These are phyloP conservation scores for Vanilla planifolia DNA, from an alignment of 106 monocot species.

Conservation along the genomic window DNA sequence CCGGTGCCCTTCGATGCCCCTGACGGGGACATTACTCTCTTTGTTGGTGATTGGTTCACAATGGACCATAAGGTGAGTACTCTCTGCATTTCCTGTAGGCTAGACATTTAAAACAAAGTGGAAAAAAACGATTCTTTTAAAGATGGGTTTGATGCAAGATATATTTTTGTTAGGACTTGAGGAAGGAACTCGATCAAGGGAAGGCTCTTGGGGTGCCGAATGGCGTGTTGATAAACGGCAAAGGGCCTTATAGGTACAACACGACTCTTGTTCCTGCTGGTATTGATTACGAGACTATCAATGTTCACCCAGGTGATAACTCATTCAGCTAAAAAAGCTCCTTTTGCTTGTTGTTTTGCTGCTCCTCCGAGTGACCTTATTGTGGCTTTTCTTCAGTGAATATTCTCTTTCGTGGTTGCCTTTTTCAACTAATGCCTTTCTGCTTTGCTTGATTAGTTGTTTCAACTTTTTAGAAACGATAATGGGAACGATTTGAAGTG, in stretches of 20 bases:
- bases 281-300: constrained; percentile 55
- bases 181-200: constrained; percentile 71
- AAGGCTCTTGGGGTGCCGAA: constrained; percentile 77
- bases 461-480: too few relatives aligned
- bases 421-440: not conserved
- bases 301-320: constrained; percentile 68
- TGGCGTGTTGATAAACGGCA: constrained; percentile 85
- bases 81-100: not conserved
- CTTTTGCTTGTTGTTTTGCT: not conserved
- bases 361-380: not conserved
- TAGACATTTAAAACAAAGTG: not conserved
- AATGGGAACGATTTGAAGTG: not conserved
- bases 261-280: constrained; percentile 61
- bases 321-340: not conserved
- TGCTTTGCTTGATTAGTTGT: too few relatives aligned
- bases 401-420: not conserved
- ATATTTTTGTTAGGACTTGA: constrained; percentile 55
- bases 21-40: constrained; percentile 63
- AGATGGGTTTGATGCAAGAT: not conserved
- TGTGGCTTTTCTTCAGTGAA: not conserved
- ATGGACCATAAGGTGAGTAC: constrained; percentile 50
- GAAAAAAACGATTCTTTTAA: not conserved
- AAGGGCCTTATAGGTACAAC: constrained; percentile 75
- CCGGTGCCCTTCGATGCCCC: constrained; percentile 63
- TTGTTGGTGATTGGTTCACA: constrained; percentile 89